Conservation (phyloP, 106 monocot species). For the Dioscorea zingiberensis region DNA sequence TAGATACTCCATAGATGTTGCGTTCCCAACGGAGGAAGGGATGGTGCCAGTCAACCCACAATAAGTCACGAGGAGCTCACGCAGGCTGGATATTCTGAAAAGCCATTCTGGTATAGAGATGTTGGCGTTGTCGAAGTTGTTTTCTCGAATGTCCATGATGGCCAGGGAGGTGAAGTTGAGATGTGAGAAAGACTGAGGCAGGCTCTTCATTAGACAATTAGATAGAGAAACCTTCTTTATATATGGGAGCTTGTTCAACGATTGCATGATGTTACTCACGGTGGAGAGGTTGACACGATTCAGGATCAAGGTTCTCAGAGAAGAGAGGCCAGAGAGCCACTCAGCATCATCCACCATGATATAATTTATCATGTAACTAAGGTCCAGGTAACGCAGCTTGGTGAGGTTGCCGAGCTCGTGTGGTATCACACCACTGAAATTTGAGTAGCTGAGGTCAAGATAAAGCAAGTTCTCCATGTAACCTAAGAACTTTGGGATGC, state of each 20-base stretch:
- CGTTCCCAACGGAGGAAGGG: neutral
- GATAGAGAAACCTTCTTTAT: neutral
- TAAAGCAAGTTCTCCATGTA: too few species aligned
- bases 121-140: neutral
- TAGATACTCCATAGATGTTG: neutral
- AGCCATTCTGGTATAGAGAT: neutral
- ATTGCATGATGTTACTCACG: neutral
- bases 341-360: neutral
- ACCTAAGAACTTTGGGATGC: too few species aligned
- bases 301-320: neutral
- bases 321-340: slow-evolving; percentile 1
- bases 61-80: neutral
- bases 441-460: too few species aligned
- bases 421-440: too few species aligned
- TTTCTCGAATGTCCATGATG: neutral
- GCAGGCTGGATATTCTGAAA: neutral
- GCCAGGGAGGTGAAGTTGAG: neutral
- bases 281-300: neutral
- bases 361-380: neutral
- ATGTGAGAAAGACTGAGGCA: neutral
- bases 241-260: neutral
- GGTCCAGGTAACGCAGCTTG: too few species aligned
- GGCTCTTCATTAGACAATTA: neutral
- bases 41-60: neutral
- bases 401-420: too few species aligned